Percentiles rank a stretch among this genome's conserved stretches.
These are phyloP conservation scores for Physaria fendleri DNA, from an alignment of 345 rosid genomes.

Conservation along the genomic window DNA sequence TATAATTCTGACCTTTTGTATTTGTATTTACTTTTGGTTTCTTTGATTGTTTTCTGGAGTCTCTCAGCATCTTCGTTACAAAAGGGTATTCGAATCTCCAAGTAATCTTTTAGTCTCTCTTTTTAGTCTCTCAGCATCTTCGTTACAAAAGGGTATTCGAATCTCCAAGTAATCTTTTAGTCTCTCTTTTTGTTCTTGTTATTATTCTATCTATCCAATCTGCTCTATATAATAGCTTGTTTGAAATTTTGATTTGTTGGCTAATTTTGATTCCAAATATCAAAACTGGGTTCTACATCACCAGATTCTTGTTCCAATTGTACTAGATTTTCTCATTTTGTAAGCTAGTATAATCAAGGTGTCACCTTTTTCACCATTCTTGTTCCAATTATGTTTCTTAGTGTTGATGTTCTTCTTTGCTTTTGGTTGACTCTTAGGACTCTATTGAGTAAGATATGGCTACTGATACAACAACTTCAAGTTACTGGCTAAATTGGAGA, in stretches of 20 bases:
- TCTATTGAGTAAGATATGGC: constrained; percentile 41
- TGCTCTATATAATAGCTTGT: not conserved
- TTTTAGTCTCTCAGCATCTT: constrained; percentile 5
- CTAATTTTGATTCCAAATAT: not conserved
- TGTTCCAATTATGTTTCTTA: not conserved
- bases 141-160: not conserved
- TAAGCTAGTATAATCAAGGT: not conserved
- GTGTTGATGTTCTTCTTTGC: not conserved
- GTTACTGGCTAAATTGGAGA: constrained; percentile 95
- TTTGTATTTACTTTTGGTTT: not conserved
- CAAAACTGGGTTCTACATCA: not conserved
- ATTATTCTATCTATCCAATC: not conserved
- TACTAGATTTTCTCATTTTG: not conserved
- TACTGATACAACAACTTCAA: constrained; percentile 47
- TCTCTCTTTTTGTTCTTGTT: not conserved
- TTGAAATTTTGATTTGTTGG: not conserved
- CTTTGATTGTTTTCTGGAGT: not conserved
- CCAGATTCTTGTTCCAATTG: constrained; percentile 1
- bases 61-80: constrained; percentile 12
- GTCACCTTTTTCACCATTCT: constrained; percentile 1
- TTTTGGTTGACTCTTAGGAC: constrained; percentile 15
- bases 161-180: not conserved
- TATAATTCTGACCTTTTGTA: no score
- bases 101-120: no score
- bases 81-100: no score